Conservation (phyloP, 1,284 basidiomycete genomes). For the Xanthoconium separans region DNA sequence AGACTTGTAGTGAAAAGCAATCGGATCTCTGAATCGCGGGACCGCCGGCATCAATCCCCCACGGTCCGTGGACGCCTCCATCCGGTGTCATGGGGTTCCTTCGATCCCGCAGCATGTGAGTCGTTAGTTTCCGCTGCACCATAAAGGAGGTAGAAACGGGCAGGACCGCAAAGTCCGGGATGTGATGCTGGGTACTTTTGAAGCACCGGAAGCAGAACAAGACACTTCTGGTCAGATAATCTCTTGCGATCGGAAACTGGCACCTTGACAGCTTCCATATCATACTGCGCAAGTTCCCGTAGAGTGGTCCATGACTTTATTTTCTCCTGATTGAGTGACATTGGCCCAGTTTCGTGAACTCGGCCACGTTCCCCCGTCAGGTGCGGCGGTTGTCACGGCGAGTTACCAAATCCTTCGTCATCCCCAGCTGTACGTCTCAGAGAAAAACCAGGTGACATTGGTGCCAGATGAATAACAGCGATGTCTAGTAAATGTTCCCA, state of each 20-base stretch:
- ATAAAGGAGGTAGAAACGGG: background rate
- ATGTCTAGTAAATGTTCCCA: slow-evolving; percentile 12
- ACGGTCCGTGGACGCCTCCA: background rate
- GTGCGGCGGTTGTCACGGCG: slow-evolving; percentile 21
- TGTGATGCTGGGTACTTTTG: slow-evolving; percentile 13
- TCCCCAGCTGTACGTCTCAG: background rate
- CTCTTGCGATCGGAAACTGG: slow-evolving; percentile 13
- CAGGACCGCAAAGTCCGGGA: slow-evolving; percentile 30
- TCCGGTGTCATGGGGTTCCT: slow-evolving; percentile 8
- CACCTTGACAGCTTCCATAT: slow-evolving; percentile 11
- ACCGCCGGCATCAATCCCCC: background rate
- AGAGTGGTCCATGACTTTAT: slow-evolving; percentile 13
- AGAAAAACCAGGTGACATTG: slow-evolving; percentile 17
- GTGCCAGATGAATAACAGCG: slow-evolving; percentile 6
- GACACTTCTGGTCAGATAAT: slow-evolving; percentile 14
- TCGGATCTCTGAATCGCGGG: slow-evolving; percentile 16
- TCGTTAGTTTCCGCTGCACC: slow-evolving; percentile 20
- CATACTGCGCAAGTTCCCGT: slow-evolving; percentile 5
- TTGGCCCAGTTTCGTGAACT: background rate
- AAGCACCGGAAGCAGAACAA: slow-evolving; percentile 6
- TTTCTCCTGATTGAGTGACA: slow-evolving; percentile 3
- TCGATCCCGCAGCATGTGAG: slow-evolving; percentile 21
- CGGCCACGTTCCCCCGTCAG: slow-evolving; percentile 16
- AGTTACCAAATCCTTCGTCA: slow-evolving; percentile 5
- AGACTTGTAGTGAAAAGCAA: background rate